Evolutionary conservation across 192 early-diverging fungal species (phyloP).

Genomic region (Mortierella claussenii): DNA sequence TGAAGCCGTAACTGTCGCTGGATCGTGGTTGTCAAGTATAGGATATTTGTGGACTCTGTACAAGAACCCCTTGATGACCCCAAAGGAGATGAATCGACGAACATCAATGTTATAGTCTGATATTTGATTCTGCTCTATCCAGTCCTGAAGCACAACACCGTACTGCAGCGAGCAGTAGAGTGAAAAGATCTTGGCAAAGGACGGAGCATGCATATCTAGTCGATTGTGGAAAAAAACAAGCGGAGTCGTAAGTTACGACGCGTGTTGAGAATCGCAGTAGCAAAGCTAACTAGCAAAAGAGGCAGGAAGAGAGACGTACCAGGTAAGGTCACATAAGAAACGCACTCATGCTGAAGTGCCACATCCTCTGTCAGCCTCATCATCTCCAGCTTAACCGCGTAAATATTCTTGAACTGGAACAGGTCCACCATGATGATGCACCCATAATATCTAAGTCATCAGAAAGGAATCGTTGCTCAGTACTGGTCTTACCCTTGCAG

Average conservation of each 20-base stretch:
- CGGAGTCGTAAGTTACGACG: no score
- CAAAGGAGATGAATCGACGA: slow-evolving; percentile 91
- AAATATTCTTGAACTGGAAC: slow-evolving; percentile 96
- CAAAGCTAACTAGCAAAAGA: no score
- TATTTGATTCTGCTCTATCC: slow-evolving; percentile 84
- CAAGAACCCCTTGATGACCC: slow-evolving; percentile 84
- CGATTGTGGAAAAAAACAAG: background rate
- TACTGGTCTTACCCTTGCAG: no score
- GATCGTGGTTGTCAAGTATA: slow-evolving; percentile 53
- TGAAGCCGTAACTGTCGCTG: background rate
- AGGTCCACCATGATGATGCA: slow-evolving; percentile 92
- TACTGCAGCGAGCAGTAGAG: slow-evolving; percentile 85
- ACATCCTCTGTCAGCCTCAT: slow-evolving; percentile 68
- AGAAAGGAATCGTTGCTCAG: no score
- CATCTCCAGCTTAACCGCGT: slow-evolving; percentile 74
- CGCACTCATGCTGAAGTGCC: slow-evolving; percentile 81
- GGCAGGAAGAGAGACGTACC: slow-evolving; percentile 45
- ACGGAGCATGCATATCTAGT: slow-evolving; percentile 59
- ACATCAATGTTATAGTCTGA: slow-evolving; percentile 78
- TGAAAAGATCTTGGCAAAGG: slow-evolving; percentile 77
- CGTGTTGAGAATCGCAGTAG: no score
- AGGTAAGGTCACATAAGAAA: slow-evolving; percentile 74
- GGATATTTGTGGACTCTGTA: slow-evolving; percentile 95
- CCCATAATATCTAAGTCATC: slow-evolving; percentile 88
- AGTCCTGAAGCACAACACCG: slow-evolving; percentile 82